These are phyloP conservation scores for Mycena capillaripes DNA, from an alignment of 768 basidiomycete species.

Conservation along the genomic window DNA sequence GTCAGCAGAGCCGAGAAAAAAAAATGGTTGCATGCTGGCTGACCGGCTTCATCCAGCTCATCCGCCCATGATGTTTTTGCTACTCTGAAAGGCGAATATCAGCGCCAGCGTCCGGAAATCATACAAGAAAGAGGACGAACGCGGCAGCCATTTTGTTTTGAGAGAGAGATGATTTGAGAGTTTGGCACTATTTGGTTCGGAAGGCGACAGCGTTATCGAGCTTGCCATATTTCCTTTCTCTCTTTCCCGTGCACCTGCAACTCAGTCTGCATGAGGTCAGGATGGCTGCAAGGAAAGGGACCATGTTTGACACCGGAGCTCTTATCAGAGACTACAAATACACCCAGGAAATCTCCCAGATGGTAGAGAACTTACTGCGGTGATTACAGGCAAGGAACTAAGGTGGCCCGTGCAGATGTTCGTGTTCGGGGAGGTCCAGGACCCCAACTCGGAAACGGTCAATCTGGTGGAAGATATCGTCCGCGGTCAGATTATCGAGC, in stretches of 20 bases:
- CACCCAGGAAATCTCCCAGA: slow-evolving; percentile 92
- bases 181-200: not conserved
- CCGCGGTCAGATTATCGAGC: slow-evolving; percentile 89
- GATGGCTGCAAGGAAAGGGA: slow-evolving; percentile 37
- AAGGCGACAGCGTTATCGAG: too few species aligned
- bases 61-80: slow-evolving; percentile 85
- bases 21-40: not conserved
- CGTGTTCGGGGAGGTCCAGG: slow-evolving; percentile 96
- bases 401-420: slow-evolving; percentile 77
- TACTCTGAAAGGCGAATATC: slow-evolving; percentile 43
- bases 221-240: not conserved
- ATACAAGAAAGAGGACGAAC: not conserved
- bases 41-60: slow-evolving; percentile 26
- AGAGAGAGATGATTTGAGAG: not conserved
- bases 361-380: slow-evolving; percentile 66
- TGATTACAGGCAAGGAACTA: slow-evolving; percentile 1
- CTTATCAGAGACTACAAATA: slow-evolving; percentile 84
- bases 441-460: slow-evolving; percentile 88
- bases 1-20: too few species aligned
- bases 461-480: slow-evolving; percentile 97
- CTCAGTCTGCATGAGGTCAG: not conserved
- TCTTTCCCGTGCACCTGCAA: not conserved
- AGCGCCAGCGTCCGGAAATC: not conserved
- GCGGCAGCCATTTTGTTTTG: slow-evolving; percentile 14
- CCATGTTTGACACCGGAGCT: slow-evolving; percentile 32